These are phyloP conservation scores for Pyrenochaeta sp. DNA, from an alignment of 2,329 filamentous ascomycete genomes.

Conservation along the genomic window DNA sequence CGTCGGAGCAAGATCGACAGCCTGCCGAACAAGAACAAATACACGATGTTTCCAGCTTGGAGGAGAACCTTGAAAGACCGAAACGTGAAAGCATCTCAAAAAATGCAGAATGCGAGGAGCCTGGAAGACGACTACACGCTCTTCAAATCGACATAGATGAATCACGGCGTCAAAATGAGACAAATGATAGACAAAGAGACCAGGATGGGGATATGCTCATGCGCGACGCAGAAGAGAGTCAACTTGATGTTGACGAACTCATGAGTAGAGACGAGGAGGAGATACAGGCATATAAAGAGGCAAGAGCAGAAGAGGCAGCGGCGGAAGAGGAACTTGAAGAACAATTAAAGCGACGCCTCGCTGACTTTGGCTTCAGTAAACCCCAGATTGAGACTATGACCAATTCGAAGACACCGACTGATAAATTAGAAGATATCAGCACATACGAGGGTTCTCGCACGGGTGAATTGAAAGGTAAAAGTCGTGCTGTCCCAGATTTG, in stretches of 20 bases:
- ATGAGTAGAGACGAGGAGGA: no score
- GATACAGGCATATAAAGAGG: no score
- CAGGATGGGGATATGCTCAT: not conserved
- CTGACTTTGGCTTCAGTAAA: not conserved
- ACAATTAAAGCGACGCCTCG: not conserved
- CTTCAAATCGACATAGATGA: not conserved
- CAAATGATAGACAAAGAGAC: not conserved
- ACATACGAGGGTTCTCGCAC: not conserved
- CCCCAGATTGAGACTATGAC: not conserved
- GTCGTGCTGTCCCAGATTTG: not conserved
- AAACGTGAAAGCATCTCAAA: not conserved
- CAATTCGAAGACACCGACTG: not conserved
- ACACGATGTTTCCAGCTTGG: not conserved
- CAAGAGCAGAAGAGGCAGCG: not conserved
- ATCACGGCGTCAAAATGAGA: not conserved
- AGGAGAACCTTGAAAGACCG: not conserved
- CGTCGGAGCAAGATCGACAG: no score
- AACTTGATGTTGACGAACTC: not conserved
- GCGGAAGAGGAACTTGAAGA: not conserved
- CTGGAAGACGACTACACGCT: not conserved
- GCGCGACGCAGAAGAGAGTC: not conserved
- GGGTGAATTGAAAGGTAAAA: not conserved
- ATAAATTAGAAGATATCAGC: not conserved
- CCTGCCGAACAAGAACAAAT: no score
- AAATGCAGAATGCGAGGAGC: not conserved